Evolutionary conservation across 495 filamentous ascomycete genomes (phyloP).

Genomic region (Penicillium paradoxum): DNA sequence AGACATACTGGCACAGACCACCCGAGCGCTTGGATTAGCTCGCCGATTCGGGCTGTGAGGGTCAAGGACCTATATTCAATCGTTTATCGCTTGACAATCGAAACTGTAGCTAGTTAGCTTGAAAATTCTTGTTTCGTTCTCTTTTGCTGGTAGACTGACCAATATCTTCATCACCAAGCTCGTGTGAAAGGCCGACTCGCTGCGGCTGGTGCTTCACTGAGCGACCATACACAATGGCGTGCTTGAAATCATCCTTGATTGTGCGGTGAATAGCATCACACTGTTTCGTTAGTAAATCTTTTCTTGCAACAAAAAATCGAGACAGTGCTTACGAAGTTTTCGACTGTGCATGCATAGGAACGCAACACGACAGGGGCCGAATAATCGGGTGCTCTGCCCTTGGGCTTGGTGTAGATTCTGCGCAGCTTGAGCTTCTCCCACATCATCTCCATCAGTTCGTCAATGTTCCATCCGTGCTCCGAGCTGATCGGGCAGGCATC

Average conservation of each 20-base stretch:
- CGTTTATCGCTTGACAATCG: conserved; percentile 86
- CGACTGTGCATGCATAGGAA: conserved; percentile 76
- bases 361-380: conserved; percentile 84
- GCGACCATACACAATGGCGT: conserved; percentile 91
- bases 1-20: conserved; percentile 24
- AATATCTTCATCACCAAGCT: conserved; percentile 95
- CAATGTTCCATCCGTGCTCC: conserved; percentile 97
- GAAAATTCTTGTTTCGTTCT: background rate
- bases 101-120: conserved; percentile 59
- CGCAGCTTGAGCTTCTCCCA: conserved; percentile 93
- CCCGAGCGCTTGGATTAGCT: conserved; percentile 27
- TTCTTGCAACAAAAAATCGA: background rate
- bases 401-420: conserved; percentile 96
- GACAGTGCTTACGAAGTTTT: conserved; percentile 82
- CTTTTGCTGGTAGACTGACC: conserved; percentile 53
- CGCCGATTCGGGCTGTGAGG: conserved; percentile 27
- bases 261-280: conserved; percentile 95
- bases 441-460: conserved; percentile 95
- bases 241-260: conserved; percentile 93
- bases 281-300: conserved; percentile 38
- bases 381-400: conserved; percentile 92
- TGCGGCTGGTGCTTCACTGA: conserved; percentile 99
- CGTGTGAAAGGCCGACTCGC: conserved; percentile 84
- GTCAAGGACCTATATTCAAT: conserved; percentile 14
- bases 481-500: conserved; percentile 96